These are phyloP conservation scores for Spencermartinsiella ligniputridi DNA, from an alignment of 1,139 yeast genomes.

Conservation along the genomic window DNA sequence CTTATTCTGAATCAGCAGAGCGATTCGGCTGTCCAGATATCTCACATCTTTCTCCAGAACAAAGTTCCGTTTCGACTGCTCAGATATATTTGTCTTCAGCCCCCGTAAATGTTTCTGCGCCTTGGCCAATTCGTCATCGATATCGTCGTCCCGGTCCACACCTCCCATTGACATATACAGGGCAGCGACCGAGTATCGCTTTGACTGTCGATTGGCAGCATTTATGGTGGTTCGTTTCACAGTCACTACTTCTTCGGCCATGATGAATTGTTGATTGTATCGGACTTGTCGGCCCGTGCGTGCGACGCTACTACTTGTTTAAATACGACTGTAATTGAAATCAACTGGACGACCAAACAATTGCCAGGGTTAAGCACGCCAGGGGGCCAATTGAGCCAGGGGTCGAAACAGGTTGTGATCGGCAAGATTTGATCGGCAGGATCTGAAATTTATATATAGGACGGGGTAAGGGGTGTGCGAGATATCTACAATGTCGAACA, in stretches of 20 bases:
- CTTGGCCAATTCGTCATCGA: constrained; percentile 37
- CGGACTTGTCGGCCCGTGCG: background rate
- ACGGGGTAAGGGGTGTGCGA: too few species aligned
- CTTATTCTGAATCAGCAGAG: constrained; percentile 39
- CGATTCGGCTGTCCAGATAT: constrained; percentile 39
- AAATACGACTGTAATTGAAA: too few species aligned
- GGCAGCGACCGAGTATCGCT: constrained; percentile 37
- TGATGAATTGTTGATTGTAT: background rate
- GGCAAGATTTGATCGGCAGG: too few species aligned
- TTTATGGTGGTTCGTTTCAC: constrained; percentile 13
- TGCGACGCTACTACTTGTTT: too few species aligned
- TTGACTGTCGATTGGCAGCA: constrained; percentile 31
- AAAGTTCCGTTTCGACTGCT: constrained; percentile 38
- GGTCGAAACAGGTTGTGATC: too few species aligned
- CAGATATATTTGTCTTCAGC: constrained; percentile 36
- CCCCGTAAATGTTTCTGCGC: constrained; percentile 35
- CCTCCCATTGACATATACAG: constrained; percentile 37
- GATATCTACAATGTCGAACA: too few species aligned
- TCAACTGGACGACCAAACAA: too few species aligned
- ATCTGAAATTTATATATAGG: too few species aligned
- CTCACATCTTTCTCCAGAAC: constrained; percentile 39
- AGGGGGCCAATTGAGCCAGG: too few species aligned
- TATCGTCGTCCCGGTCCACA: constrained; percentile 36
- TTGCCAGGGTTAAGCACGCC: too few species aligned
- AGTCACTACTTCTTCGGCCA: constrained; percentile 2